These are phyloP conservation scores for Leccinum subrobustum DNA, from an alignment of 1,284 basidiomycete genomes.

Conservation along the genomic window DNA sequence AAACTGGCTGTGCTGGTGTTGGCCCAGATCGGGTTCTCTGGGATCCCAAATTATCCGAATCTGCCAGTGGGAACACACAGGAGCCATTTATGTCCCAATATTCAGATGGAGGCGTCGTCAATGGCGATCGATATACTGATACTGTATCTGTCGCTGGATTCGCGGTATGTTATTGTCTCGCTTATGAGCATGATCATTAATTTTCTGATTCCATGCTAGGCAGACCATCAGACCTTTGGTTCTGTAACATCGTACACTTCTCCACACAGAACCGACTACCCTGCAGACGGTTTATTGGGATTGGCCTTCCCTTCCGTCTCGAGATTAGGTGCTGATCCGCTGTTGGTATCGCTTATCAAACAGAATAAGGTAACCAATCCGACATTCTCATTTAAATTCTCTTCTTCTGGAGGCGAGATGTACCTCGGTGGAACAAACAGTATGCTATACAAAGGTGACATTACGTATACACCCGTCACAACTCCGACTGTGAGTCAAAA, in stretches of 20 bases:
- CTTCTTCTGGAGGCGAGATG: neutral
- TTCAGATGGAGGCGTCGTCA: neutral
- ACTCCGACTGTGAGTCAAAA: neutral
- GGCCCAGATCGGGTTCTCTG: neutral
- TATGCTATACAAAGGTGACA: neutral
- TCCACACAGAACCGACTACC: neutral
- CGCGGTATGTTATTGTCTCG: neutral
- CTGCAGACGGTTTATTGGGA: neutral
- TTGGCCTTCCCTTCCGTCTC: neutral
- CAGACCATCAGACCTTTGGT: neutral
- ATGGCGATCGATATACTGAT: neutral
- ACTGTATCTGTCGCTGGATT: neutral
- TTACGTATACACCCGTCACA: neutral
- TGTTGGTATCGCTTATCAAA: neutral
- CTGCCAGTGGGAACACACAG: neutral
- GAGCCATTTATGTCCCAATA: neutral
- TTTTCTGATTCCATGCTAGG: neutral
- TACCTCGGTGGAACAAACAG: neutral
- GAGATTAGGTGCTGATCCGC: neutral
- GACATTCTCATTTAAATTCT: neutral
- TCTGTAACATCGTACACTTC: neutral
- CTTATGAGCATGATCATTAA: neutral
- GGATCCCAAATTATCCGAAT: neutral
- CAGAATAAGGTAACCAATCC: neutral
- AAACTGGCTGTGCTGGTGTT: neutral